Evolutionary conservation across 495 filamentous ascomycete species (phyloP), one percentile per base, ranked within the genome.

Genomic region (Neurospora sp.): DNA sequence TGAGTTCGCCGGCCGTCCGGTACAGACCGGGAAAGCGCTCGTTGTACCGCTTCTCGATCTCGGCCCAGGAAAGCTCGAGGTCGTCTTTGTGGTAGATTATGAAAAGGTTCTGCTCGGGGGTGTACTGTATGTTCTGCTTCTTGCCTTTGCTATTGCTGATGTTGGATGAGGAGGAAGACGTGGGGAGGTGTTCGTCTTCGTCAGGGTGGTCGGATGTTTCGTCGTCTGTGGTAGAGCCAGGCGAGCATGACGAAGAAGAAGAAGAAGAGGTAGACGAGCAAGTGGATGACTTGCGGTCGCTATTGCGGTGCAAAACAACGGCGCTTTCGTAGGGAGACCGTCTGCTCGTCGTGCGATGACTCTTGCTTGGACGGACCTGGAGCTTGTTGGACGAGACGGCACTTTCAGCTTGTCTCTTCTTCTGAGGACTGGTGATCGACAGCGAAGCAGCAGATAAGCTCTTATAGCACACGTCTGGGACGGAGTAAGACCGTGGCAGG

Each of bases 41-140:
- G n/a, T 68, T 38, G 78, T 80, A 85, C 35, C 69, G 75, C 0
- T 14, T 18, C 68, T 77, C 70, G 22, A 82, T 74, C 22, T 79
- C 73, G 1, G 74, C 61, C 83, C 83, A 85, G n/a, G 70, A 16
- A 7, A 77, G 68, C 31, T 74, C 75, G n/a, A 76, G 72, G 70
- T 84, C 84, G 59, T 79, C 79, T 14, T 73, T 79, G 71, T 81
- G 80, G 71, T 80, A 81, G 40, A 78, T 77, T 18, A 81, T 37
- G 40, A 79, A 81, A 1, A 71, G 53, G 4, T 75, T 69, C 18
- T 81, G 76, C 5, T 79, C 72, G 5, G 68, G 39, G 0, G 74
- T 77, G 75, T 79, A 80, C 0, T 70, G 69, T 0, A 68, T 79
- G 71, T 70, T 74, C 38, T 72, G 71, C 37, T 74, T 73, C 37